Conservation (phyloP, 768 basidiomycete genomes). For the Calocera cornea region DNA sequence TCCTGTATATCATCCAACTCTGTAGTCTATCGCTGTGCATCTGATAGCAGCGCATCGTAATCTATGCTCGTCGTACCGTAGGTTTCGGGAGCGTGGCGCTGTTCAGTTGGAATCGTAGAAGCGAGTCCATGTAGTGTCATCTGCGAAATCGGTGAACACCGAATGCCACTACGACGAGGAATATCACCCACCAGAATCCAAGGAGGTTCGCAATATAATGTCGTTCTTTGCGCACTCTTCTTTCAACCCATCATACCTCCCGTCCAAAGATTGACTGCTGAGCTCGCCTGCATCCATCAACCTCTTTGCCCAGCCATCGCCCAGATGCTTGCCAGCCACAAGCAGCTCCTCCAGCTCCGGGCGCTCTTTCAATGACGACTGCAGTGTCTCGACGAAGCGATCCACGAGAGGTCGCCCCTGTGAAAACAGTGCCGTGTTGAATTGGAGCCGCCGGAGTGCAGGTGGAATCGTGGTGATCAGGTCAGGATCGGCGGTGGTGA, state of each 20-base stretch:
- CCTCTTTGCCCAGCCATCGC: background rate
- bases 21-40: background rate
- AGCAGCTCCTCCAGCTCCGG: background rate
- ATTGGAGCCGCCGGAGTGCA: background rate
- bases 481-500: background rate
- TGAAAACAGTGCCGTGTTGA: background rate
- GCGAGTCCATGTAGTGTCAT: background rate
- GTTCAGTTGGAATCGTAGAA: background rate
- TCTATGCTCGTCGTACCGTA: background rate
- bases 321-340: background rate
- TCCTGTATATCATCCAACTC: too few relatives aligned
- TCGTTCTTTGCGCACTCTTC: background rate
- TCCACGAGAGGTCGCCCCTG: background rate
- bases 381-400: background rate
- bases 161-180: background rate
- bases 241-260: background rate
- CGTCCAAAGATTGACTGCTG: background rate
- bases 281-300: background rate
- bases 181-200: background rate
- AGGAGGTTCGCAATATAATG: background rate
- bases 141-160: background rate
- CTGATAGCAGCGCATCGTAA: background rate
- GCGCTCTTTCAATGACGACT: background rate
- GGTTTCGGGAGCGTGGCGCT: background rate
- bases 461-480: background rate